Conservation (phyloP, 805 yeast species). For the Cyberlindnera saturnus region DNA sequence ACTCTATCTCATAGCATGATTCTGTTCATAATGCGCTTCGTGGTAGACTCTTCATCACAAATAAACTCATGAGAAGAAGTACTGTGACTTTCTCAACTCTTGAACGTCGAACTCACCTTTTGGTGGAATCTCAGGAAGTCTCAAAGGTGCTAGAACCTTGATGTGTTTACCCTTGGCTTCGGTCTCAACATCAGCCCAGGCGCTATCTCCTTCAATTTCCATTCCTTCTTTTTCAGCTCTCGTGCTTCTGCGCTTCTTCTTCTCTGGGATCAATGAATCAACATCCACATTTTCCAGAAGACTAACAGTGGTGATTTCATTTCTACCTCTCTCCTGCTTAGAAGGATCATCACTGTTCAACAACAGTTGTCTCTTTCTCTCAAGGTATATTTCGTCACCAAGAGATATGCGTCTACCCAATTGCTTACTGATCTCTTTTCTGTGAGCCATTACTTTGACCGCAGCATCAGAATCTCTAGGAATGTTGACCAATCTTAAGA, state of each 20-base stretch:
- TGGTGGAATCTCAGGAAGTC: conserved; percentile 65
- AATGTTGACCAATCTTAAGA: conserved; percentile 54
- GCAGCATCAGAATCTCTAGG: conserved; percentile 48
- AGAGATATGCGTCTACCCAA: conserved; percentile 51
- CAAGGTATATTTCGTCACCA: conserved; percentile 70
- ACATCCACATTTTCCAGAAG: conserved; percentile 30
- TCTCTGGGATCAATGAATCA: conserved; percentile 7
- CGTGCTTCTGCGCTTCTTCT: conserved; percentile 2
- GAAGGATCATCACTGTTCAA: conserved; percentile 47
- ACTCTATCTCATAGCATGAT: too few species aligned
- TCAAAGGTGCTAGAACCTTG: conserved; percentile 56
- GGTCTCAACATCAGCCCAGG: conserved; percentile 11
- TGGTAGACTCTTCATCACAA: too few species aligned
- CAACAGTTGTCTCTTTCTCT: conserved; percentile 53
- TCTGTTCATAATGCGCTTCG: too few species aligned
- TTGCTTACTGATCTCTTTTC: conserved; percentile 41
- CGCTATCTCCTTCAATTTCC: conserved; percentile 21
- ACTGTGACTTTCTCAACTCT: conserved; percentile 63
- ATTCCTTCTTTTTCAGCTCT: conserved; percentile 7
- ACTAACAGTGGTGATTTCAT: conserved; percentile 67
- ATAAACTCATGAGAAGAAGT: conserved; percentile 53
- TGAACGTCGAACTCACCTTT: conserved; percentile 82
- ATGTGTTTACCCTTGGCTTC: conserved; percentile 13
- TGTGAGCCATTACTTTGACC: conserved; percentile 38
- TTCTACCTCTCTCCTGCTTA: conserved; percentile 41